Percentiles rank a stretch among this genome's conserved stretches.
Conservation (phyloP, 2,329 filamentous ascomycete species). For the Venturia nashicola region DNA sequence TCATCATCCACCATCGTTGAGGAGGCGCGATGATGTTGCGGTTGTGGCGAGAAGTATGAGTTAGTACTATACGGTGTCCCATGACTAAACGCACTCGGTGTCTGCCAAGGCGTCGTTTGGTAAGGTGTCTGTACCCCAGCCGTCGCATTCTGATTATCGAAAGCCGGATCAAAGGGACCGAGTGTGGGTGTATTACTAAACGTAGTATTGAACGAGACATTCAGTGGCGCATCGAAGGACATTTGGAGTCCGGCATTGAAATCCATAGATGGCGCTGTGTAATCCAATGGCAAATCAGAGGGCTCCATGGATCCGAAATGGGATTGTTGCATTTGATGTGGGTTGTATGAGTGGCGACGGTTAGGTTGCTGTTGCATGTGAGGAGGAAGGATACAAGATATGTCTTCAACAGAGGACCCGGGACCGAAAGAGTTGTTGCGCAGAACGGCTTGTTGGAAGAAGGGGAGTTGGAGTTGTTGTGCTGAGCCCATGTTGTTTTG, state of each 20-base stretch:
- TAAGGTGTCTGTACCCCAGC: background rate
- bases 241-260: background rate
- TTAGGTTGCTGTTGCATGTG: background rate
- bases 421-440: slow-evolving; percentile 4
- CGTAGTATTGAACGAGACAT: background rate
- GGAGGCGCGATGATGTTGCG: background rate
- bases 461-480: background rate
- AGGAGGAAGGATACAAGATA: background rate
- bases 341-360: background rate
- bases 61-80: background rate
- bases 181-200: background rate
- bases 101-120: background rate
- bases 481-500: slow-evolving; percentile 13
- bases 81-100: background rate
- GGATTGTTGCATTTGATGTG: background rate
- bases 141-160: background rate
- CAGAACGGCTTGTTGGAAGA: background rate
- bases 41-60: background rate
- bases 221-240: background rate
- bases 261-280: background rate
- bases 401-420: background rate
- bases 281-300: background rate
- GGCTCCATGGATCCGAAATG: background rate
- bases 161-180: background rate
- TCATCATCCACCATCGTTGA: background rate